These are phyloP conservation scores for Bathelium albidoporum DNA, from an alignment of 495 filamentous ascomycete species.

Conservation along the genomic window DNA sequence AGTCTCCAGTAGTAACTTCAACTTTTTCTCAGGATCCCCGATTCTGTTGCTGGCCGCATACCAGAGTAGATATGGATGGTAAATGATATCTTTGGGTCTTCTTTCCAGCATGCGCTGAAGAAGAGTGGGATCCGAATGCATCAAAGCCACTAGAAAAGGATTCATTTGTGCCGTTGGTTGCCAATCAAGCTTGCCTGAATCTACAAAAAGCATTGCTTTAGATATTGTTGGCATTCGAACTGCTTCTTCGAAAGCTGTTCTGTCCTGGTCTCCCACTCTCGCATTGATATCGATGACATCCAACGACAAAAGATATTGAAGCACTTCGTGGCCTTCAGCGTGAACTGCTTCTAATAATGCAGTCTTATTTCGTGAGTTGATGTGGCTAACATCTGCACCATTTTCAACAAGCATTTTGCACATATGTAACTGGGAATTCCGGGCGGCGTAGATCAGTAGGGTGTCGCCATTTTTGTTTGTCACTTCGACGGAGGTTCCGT, in stretches of 20 bases:
- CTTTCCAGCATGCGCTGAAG: neutral
- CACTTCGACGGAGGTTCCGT: neutral
- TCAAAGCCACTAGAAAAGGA: neutral
- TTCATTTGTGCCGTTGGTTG: neutral
- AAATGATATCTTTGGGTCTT: neutral
- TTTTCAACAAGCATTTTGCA: neutral
- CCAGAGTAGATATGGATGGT: neutral
- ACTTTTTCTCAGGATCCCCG: neutral
- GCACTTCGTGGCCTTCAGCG: neutral
- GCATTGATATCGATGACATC: neutral
- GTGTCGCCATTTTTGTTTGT: neutral
- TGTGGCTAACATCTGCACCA: neutral
- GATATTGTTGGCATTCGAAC: neutral
- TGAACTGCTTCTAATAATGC: constrained; percentile 3
- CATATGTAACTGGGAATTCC: neutral
- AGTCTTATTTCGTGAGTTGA: neutral
- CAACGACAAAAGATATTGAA: neutral
- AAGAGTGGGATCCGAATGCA: neutral
- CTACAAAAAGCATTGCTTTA: constrained; percentile 1
- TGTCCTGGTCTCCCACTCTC: neutral
- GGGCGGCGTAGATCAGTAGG: neutral
- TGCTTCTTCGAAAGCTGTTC: neutral
- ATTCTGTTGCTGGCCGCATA: neutral
- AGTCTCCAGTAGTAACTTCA: neutral
- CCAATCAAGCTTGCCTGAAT: neutral